Evolutionary conservation across 768 basidiomycete genomes (phyloP).

Genomic region (Amanita brunnescens): DNA sequence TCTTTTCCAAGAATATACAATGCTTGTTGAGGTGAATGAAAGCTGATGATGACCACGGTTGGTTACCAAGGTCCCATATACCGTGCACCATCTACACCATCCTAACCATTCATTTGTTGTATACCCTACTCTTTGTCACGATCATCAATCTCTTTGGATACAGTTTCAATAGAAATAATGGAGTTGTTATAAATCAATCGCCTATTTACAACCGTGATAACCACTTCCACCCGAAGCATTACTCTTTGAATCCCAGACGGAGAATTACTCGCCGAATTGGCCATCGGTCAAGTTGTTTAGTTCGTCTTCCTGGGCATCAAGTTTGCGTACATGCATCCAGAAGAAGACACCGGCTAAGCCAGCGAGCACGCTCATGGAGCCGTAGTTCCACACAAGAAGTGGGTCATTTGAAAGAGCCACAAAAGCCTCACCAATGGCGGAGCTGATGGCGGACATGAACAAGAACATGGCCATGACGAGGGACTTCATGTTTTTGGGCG

Average conservation of each 20-base stretch:
- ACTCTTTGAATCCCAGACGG: too few species aligned
- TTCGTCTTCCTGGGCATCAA: constrained; percentile 55
- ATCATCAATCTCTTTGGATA: too few species aligned
- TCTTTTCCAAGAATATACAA: constrained; percentile 46
- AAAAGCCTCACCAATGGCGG: constrained; percentile 64
- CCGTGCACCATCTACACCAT: too few species aligned
- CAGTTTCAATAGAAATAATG: too few species aligned
- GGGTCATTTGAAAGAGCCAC: constrained; percentile 66
- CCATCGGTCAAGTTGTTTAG: constrained; percentile 47
- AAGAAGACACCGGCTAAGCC: constrained; percentile 44
- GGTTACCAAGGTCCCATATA: neutral
- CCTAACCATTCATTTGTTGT: too few species aligned
- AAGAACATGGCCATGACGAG: constrained; percentile 70
- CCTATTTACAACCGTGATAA: too few species aligned
- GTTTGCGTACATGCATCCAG: constrained; percentile 42
- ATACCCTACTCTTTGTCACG: too few species aligned
- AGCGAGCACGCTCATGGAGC: constrained; percentile 46
- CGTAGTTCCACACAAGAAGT: constrained; percentile 70
- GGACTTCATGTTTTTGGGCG: constrained; percentile 83
- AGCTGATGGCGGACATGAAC: constrained; percentile 48
- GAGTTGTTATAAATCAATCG: too few species aligned
- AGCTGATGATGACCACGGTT: neutral
- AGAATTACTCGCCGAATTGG: constrained; percentile 16
- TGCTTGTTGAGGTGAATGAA: neutral
- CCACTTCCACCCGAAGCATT: too few species aligned